A percentile compares a stretch with the other conserved stretches of the same genome.
Conservation (phyloP, 805 yeast genomes). For the Zygoascus tannicola region DNA sequence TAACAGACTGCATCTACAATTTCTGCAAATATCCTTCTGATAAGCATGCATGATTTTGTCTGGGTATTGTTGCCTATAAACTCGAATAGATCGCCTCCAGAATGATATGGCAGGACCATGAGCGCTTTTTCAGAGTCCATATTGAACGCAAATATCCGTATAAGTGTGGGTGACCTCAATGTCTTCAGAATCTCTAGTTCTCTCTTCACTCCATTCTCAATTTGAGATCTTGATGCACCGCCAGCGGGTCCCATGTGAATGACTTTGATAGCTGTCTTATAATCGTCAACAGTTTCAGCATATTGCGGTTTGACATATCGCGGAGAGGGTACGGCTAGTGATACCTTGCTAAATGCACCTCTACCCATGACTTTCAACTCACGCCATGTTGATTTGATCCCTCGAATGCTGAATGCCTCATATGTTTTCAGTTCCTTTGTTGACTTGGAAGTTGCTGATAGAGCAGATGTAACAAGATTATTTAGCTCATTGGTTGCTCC, state of each 20-base stretch:
- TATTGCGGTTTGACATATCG: conserved; percentile 25
- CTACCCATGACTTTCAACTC: conserved; percentile 28
- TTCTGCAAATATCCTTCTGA: conserved; percentile 62
- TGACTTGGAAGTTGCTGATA: not conserved
- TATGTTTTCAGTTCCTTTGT: conserved; percentile 6
- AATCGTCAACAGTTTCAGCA: conserved; percentile 13
- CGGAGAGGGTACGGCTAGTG: conserved; percentile 22
- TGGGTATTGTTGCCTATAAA: conserved; percentile 34
- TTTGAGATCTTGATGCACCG: conserved; percentile 31
- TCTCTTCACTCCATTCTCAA: conserved; percentile 56
- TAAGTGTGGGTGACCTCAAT: conserved; percentile 60
- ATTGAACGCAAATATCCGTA: conserved; percentile 40
- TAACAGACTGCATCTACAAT: conserved; percentile 59
- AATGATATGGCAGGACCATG: conserved; percentile 65
- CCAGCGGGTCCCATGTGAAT: conserved; percentile 35
- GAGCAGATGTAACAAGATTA: no score
- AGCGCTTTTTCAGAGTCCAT: conserved; percentile 30
- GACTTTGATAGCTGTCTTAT: conserved; percentile 63
- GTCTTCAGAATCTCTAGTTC: conserved; percentile 56
- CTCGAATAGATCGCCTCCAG: conserved; percentile 79
- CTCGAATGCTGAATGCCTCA: conserved; percentile 24
- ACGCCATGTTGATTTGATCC: conserved; percentile 24
- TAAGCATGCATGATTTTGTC: conserved; percentile 31
- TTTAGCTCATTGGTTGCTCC: no score
- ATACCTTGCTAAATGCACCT: conserved; percentile 34